Base-by-base conservation (phyloP, 257 asterid species). In the Nicotiana knightiana region DNA sequence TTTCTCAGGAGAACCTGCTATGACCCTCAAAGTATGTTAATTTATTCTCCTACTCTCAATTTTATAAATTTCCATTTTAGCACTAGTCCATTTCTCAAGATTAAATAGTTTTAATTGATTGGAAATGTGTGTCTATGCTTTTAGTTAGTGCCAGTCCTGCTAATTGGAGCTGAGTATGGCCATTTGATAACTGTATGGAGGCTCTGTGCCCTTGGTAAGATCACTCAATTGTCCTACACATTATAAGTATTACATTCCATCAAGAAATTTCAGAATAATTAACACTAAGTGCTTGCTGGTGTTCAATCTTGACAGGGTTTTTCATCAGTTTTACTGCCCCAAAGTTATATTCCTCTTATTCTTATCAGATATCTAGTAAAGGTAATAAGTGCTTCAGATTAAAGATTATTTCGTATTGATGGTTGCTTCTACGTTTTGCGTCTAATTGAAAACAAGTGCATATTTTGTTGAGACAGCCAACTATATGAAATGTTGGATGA, bases 1-100 rank as follows among this genome's bases (percentile, higher is more conserved):
- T n/a, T 94, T 94, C 85, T 96, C 99, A 5, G 98, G 99, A 59
- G 99, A 96, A 67, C 97, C 99, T 33, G 93, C 90, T 85, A 90
- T 87, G 94, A 94, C 98, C 80, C 94, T 94, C 15, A 96, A 92
- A 85, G 98, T 96, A 91, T 26, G 46, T 15, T 71, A 7, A n/a
- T 2, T 59, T 21, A 18, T 1, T 62, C 62, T 55, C 17, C 8
- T 66, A 33, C 53, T 33, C 8, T 54, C 70, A 33, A 17, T 9
- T 12, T 63, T 26, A 63, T 37, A 32, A 48, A 12, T 7, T 73
- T 13, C 15, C 39, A 15, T 2, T n/a, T 73, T 43, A 21, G 61
- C 11, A 71, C 53, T 39, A 17, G n/a, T 21, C 6, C 16, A 32
- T 15, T 46, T 63, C 18, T 53, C 9, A 68, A n/a, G 39, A 5